Base-by-base conservation (phyloP, 2,329 filamentous ascomycete genomes). In the Fusarium xyrophilum region DNA sequence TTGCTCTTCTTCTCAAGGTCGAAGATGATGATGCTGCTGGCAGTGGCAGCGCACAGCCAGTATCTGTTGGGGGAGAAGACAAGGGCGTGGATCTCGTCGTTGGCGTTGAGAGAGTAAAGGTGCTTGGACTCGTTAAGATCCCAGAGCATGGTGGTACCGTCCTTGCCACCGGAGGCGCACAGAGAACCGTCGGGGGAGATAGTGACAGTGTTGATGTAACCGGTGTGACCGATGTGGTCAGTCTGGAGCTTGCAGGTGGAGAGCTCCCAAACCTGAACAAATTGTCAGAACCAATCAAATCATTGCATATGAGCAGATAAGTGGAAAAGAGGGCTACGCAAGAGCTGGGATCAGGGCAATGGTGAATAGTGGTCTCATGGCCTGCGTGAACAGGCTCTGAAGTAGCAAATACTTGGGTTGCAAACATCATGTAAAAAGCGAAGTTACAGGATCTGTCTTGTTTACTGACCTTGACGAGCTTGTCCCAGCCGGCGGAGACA, bases 1-100 rank as follows among this genome's bases (percentile, higher is more conserved):
- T 97, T 98, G 91, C 91, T 96, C 94, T 99, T 99, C 94, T 99
- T 99, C 93, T 99, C 96, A 76, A 99, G 90, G 81, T 99, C 96
- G 87, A 99, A 99, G 89, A 99, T 98, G 89, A 97, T 97, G 89
- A 99, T 98, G 89, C 90, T 93, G 86, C 89, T 93, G 81, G 93
- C 89, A 72, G 96, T 99, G 82, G 96, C 96, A 81, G 96, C 96
- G 89, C 96, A 99, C 77, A 99, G 91, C 96, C 96, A 99, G 93
- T 99, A 99, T 84, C 96, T 92, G 93, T 99, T 99, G 81, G 96
- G 96, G 73, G 96, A 98, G 93, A 99, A 99, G 84, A 98, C 96
- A 76, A 99, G 95, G 77, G 96, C 95, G 88, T 99, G 96, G 89
- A 99, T 99, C 91, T 98, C 96, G 84, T 99, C 95, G 84, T 95